A percentile compares a stretch with the other conserved stretches of the same genome.
These are phyloP conservation scores for Fragosphaeria purpurea DNA, from an alignment of 2,329 filamentous ascomycete species.

Conservation along the genomic window DNA sequence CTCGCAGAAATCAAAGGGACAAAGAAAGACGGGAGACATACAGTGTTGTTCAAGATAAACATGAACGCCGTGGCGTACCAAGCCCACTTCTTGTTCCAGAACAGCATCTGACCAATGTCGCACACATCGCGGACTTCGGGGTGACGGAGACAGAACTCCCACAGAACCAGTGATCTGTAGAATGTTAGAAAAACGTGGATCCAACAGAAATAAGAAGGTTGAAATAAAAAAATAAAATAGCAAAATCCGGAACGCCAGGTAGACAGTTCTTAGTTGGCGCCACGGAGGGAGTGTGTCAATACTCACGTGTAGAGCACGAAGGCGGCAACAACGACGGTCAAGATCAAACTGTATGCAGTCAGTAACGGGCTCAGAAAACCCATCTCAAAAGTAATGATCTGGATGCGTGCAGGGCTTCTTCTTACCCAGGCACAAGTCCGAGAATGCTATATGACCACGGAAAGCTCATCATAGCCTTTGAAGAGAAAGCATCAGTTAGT, in stretches of 20 bases:
- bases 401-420: too few species aligned
- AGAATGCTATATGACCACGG: constrained; percentile 86
- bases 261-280: too few species aligned
- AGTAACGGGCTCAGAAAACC: too few species aligned
- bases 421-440: constrained; percentile 65
- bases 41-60: constrained; percentile 87
- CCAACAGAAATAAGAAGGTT: too few species aligned
- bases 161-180: constrained; percentile 30
- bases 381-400: too few species aligned
- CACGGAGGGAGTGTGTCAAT: too few species aligned
- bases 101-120: constrained; percentile 91
- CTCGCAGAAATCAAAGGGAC: not conserved
- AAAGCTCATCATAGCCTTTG: constrained; percentile 75
- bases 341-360: constrained; percentile 41
- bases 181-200: too few species aligned
- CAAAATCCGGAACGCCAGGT: too few species aligned
- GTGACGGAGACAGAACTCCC: constrained; percentile 85
- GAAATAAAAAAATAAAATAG: too few species aligned
- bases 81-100: constrained; percentile 70
- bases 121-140: constrained; percentile 88
- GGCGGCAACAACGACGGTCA: constrained; percentile 68
- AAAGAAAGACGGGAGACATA: constrained; percentile 8
- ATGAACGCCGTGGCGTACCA: constrained; percentile 66
- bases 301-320: constrained; percentile 67
- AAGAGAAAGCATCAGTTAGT: too few species aligned